phyloP scores from a whole-genome alignment of 192 early-diverging fungal genomes.

The Anaeromyces robustus region DNA sequence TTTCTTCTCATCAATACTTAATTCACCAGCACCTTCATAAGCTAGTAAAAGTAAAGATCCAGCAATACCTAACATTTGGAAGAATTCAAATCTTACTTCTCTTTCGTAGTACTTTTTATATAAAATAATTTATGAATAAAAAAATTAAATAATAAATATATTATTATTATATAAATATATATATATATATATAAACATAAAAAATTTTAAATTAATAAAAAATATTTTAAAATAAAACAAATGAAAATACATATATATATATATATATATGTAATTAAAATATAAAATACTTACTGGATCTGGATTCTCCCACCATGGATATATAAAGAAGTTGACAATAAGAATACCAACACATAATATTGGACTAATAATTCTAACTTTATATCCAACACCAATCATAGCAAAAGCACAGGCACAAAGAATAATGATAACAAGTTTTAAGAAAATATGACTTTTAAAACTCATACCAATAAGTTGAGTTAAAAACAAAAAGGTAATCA shows the following conservation, averaged over 20 bases:
- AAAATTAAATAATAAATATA: no score
- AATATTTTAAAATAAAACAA: no score
- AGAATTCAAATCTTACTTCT: neutral
- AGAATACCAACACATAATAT: neutral
- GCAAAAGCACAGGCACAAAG: neutral
- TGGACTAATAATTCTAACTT: neutral
- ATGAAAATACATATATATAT: no score
- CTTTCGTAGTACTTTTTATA: neutral
- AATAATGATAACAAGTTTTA: neutral
- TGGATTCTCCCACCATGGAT: neutral
- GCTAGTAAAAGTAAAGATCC: neutral
- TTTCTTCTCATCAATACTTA: neutral
- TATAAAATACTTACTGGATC: neutral
- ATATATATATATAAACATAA: no score
- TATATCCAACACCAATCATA: neutral
- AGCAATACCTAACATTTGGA: neutral
- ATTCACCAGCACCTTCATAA: neutral
- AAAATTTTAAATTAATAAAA: no score
- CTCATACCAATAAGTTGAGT: neutral
- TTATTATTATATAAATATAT: no score
- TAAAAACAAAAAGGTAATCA: neutral
- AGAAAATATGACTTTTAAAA: neutral
- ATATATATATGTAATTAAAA: no score
- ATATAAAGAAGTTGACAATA: neutral
- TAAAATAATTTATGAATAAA: neutral